A percentile compares a stretch with the other conserved stretches of the same genome.
These are phyloP conservation scores for Zoysia japonica DNA, from an alignment of 176 grass and related monocot genomes.

Conservation along the genomic window DNA sequence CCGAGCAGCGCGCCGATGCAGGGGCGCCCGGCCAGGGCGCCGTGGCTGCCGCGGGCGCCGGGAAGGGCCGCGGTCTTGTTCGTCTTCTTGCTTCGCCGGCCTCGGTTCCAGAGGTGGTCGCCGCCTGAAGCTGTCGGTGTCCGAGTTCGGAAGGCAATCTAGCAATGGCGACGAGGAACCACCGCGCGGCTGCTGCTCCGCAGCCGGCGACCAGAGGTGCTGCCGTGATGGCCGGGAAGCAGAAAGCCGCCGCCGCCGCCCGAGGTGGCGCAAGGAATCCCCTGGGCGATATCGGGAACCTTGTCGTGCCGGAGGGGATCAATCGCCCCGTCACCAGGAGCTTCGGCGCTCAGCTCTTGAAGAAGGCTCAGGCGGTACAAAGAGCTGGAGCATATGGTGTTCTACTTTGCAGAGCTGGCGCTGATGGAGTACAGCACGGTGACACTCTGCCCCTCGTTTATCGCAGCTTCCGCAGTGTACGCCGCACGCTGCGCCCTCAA, in stretches of 20 bases:
- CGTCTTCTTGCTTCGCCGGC: constrained; percentile 1
- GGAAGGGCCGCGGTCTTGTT: not conserved
- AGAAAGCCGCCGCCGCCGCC: constrained; percentile 37
- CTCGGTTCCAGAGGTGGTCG: no score
- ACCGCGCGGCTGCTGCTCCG: constrained; percentile 46
- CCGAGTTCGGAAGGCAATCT: not conserved
- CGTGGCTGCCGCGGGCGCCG: no score
- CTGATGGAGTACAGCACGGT: constrained; percentile 56
- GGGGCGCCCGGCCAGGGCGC: no score
- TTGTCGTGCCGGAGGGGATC: constrained; percentile 43
- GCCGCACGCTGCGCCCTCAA: constrained; percentile 60
- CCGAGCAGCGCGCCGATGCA: no score
- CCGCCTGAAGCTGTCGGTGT: no score
- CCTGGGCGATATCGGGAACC: constrained; percentile 75
- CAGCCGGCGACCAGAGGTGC: constrained; percentile 59
- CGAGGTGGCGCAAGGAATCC: constrained; percentile 33
- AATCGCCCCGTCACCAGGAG: constrained; percentile 56
- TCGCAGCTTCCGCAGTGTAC: constrained; percentile 61
- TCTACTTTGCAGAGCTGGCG: constrained; percentile 64
- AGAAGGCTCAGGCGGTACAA: constrained; percentile 59
- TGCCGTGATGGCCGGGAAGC: constrained; percentile 36
- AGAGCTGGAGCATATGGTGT: constrained; percentile 62
- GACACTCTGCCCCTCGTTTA: constrained; percentile 45
- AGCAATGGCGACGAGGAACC: constrained; percentile 67
- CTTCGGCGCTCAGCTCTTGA: constrained; percentile 63